phyloP scores from a whole-genome alignment of 2,329 filamentous ascomycete species.

The Hypoxylon sp. region DNA sequence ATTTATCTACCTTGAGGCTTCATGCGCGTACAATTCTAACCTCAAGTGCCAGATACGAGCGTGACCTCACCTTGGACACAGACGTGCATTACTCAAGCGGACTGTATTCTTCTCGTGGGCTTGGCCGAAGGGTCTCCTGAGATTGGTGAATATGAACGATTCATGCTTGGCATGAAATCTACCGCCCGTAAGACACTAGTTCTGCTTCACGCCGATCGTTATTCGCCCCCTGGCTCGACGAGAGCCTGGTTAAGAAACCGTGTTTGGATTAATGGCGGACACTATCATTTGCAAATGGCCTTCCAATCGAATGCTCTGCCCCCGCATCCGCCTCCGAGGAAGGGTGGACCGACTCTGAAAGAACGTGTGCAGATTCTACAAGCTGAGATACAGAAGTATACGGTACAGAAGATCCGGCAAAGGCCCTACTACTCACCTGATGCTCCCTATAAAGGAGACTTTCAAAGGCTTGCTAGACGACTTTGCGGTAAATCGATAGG shows the following conservation, averaged over 20 bases:
- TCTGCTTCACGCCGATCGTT: slow-evolving; percentile 88
- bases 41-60: slow-evolving; percentile 77
- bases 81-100: slow-evolving; percentile 95
- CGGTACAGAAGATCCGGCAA: slow-evolving; percentile 90
- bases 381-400: slow-evolving; percentile 98
- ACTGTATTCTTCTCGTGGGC: slow-evolving; percentile 94
- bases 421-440: slow-evolving; percentile 91
- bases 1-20: slow-evolving; percentile 6
- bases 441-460: slow-evolving; percentile 94
- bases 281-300: slow-evolving; percentile 97
- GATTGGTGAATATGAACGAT: slow-evolving; percentile 96
- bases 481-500: slow-evolving; percentile 96
- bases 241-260: slow-evolving; percentile 91
- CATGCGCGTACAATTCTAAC: slow-evolving; percentile 48
- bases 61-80: slow-evolving; percentile 99
- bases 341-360: slow-evolving; percentile 87
- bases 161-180: slow-evolving; percentile 96
- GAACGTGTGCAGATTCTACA: slow-evolving; percentile 94
- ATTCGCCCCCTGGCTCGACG: slow-evolving; percentile 86
- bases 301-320: slow-evolving; percentile 83
- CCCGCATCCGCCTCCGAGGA: slow-evolving; percentile 79
- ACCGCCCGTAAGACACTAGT: slow-evolving; percentile 95
- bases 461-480: slow-evolving; percentile 89
- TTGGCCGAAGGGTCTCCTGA: slow-evolving; percentile 89
- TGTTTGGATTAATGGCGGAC: slow-evolving; percentile 97